Percentiles rank a stretch among this genome's conserved stretches.
Evolutionary conservation across 1,139 yeast genomes (phyloP).

Genomic region (Suhomyces kunorum): DNA sequence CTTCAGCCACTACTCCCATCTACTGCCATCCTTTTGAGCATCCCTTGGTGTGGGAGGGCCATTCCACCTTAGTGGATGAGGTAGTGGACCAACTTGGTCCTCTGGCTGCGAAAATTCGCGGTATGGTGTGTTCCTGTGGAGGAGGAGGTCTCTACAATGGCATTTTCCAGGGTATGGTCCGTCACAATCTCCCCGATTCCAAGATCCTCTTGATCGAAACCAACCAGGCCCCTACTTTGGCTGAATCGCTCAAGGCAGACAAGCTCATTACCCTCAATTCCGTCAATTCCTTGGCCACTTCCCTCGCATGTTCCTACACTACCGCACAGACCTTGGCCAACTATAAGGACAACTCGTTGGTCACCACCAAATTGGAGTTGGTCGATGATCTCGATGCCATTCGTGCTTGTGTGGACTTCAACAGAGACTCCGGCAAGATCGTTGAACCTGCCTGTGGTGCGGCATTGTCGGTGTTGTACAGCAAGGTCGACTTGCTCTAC

Average conservation of each 20-base stretch:
- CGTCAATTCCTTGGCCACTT: conserved; percentile 58
- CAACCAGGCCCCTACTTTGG: conserved; percentile 57
- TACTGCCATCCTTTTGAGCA: conserved; percentile 75
- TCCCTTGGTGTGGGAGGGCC: conserved; percentile 69
- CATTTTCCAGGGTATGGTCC: conserved; percentile 53
- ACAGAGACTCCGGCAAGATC: conserved; percentile 49
- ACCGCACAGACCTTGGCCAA: conserved; percentile 48
- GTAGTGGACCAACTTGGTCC: conserved; percentile 40
- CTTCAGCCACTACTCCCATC: conserved; percentile 34
- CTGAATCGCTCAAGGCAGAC: conserved; percentile 49
- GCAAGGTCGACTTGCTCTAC: conserved; percentile 34
- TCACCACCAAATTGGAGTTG: conserved; percentile 44
- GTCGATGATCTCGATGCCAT: conserved; percentile 60
- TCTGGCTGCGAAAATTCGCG: conserved; percentile 42
- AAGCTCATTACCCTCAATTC: conserved; percentile 44
- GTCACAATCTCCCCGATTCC: conserved; percentile 30
- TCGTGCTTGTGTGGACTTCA: conserved; percentile 50
- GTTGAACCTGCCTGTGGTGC: conserved; percentile 83
- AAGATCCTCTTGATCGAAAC: conserved; percentile 50
- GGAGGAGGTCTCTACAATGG: conserved; percentile 78
- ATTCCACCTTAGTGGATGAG: conserved; percentile 61
- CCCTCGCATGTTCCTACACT: conserved; percentile 61
- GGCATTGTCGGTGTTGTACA: conserved; percentile 54
- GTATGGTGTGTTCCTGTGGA: conserved; percentile 67
- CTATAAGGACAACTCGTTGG: conserved; percentile 30